Conservation (phyloP, 2,329 filamentous ascomycete species). For the Microdochium paspali region DNA sequence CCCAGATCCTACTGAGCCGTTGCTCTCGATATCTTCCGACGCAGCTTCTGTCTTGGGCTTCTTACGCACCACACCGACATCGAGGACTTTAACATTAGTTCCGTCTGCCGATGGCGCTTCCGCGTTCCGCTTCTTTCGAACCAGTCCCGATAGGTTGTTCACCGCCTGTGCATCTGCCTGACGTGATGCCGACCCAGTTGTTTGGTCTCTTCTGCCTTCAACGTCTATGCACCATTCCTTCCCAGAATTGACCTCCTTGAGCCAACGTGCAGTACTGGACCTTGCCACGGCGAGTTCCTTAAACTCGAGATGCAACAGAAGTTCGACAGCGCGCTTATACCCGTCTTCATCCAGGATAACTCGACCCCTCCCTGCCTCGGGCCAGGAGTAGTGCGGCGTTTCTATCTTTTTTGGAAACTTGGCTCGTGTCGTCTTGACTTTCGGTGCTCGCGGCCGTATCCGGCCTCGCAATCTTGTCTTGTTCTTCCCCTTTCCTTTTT, state of each 20-base stretch:
- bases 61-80: constrained; percentile 34
- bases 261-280: constrained; percentile 61
- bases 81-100: constrained; percentile 23
- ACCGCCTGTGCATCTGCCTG: constrained; percentile 14
- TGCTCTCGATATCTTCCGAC: constrained; percentile 4
- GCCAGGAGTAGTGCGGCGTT: constrained; percentile 60
- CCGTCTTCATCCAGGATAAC: constrained; percentile 52
- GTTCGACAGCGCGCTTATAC: constrained; percentile 59
- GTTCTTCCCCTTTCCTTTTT: constrained; percentile 20
- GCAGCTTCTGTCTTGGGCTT: constrained; percentile 31
- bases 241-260: constrained; percentile 52
- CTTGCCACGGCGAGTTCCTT: constrained; percentile 51
- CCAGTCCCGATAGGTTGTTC: constrained; percentile 38
- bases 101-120: constrained; percentile 4
- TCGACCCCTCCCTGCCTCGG: constrained; percentile 48
- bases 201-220: constrained; percentile 28
- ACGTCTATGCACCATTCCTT: constrained; percentile 42
- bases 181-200: constrained; percentile 5
- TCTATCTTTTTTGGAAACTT: constrained; percentile 39
- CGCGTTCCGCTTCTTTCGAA: constrained; percentile 34
- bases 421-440: constrained; percentile 50
- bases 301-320: constrained; percentile 68
- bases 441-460: constrained; percentile 55
- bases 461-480: constrained; percentile 44
- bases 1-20: not conserved